Conservation (phyloP, 768 basidiomycete species). For the Xanthoconium stramineum region DNA sequence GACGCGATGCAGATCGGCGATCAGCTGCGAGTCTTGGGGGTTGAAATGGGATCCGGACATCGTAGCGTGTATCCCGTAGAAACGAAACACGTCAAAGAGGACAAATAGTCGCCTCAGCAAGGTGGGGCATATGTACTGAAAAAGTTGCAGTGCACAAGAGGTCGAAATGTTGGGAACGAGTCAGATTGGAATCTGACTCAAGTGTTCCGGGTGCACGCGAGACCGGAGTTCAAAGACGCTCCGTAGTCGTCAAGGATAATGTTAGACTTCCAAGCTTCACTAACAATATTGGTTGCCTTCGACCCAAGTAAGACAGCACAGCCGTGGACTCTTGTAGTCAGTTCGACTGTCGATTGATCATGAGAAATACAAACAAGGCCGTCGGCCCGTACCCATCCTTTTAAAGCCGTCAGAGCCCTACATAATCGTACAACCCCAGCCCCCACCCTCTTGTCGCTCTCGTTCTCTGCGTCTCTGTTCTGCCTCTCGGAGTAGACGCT, state of each 20-base stretch:
- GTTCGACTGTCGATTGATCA: not conserved
- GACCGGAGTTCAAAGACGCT: too few relatives aligned
- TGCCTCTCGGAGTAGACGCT: not conserved
- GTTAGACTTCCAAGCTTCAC: too few relatives aligned
- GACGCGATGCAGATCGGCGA: conserved; percentile 50
- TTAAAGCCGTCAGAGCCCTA: conserved; percentile 3
- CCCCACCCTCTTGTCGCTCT: not conserved
- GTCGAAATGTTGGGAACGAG: conserved; percentile 5
- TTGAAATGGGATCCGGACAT: conserved; percentile 26
- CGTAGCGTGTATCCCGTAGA: not conserved
- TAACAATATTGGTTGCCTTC: too few relatives aligned
- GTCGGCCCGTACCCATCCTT: not conserved
- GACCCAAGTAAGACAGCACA: not conserved
- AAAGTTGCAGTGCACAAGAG: not conserved
- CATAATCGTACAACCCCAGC: conserved; percentile 29
- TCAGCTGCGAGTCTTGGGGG: conserved; percentile 56
- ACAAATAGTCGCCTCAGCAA: not conserved
- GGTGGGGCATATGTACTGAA: conserved; percentile 16
- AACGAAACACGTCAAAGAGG: conserved; percentile 2
- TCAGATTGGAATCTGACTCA: not conserved
- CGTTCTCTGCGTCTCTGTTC: conserved; percentile 8
- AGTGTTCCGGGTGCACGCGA: not conserved
- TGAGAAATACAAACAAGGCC: not conserved
- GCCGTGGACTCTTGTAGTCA: too few relatives aligned
- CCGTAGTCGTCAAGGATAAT: too few relatives aligned